These are phyloP conservation scores for Chaetomium fimeti DNA, from an alignment of 495 filamentous ascomycete genomes.

Conservation along the genomic window DNA sequence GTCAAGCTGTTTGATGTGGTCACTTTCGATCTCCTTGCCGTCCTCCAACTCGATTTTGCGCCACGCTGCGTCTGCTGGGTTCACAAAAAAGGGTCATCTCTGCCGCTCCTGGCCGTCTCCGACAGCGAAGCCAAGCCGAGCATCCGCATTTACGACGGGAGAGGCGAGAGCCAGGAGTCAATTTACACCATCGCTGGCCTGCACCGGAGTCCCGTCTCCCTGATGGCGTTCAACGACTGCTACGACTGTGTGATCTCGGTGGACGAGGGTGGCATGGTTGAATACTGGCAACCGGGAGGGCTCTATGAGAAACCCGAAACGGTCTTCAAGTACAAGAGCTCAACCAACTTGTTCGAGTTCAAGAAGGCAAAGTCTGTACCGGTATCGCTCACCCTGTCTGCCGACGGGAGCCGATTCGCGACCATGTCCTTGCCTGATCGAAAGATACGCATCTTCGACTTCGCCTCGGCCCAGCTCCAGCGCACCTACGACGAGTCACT, in stretches of 20 bases:
- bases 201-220: slow-evolving; percentile 72
- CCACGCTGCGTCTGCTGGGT: slow-evolving; percentile 91
- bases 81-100: slow-evolving; percentile 79
- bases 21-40: slow-evolving; percentile 85
- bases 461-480: slow-evolving; percentile 79
- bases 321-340: slow-evolving; percentile 88
- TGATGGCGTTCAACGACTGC: slow-evolving; percentile 84
- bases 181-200: slow-evolving; percentile 71
- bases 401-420: slow-evolving; percentile 78
- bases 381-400: slow-evolving; percentile 80
- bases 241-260: slow-evolving; percentile 88
- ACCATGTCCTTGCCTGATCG: slow-evolving; percentile 93
- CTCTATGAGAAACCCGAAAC: slow-evolving; percentile 87
- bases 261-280: slow-evolving; percentile 90
- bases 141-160: slow-evolving; percentile 84
- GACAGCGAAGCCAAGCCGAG: slow-evolving; percentile 61
- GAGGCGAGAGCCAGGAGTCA: slow-evolving; percentile 72
- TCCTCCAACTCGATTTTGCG: slow-evolving; percentile 68
- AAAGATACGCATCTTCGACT: slow-evolving; percentile 89
- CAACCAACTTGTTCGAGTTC: slow-evolving; percentile 93
- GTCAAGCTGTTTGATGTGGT: slow-evolving; percentile 96
- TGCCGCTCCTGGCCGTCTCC: slow-evolving; percentile 89
- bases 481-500: slow-evolving; percentile 95
- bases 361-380: slow-evolving; percentile 90
- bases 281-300: slow-evolving; percentile 86